These are phyloP conservation scores for Apodospora peruviana DNA, from an alignment of 495 filamentous ascomycete species.

Conservation along the genomic window DNA sequence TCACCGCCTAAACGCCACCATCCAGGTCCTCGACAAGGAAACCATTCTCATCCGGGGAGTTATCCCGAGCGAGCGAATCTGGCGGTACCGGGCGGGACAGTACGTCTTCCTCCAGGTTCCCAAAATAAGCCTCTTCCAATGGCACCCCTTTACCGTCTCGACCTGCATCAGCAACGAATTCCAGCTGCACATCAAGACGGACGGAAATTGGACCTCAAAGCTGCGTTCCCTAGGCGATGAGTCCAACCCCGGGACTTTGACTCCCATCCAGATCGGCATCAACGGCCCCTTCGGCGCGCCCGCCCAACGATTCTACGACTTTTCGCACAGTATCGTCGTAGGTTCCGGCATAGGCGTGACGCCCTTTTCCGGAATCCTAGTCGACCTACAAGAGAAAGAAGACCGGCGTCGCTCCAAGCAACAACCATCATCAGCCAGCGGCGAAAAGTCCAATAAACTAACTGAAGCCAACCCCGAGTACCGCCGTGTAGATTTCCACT, in stretches of 20 bases:
- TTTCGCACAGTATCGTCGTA: slow-evolving; percentile 28
- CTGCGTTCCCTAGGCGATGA: slow-evolving; percentile 36
- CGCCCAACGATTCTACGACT: slow-evolving; percentile 36
- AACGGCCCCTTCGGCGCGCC: slow-evolving; percentile 23
- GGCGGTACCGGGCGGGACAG: slow-evolving; percentile 34
- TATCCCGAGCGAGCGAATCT: slow-evolving; percentile 22
- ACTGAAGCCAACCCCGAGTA: background rate
- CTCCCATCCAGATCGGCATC: slow-evolving; percentile 30
- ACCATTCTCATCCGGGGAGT: slow-evolving; percentile 26
- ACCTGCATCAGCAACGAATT: slow-evolving; percentile 31
- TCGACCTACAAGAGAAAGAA: slow-evolving; percentile 27
- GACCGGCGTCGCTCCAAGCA: slow-evolving; percentile 1
- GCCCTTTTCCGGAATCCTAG: slow-evolving; percentile 33
- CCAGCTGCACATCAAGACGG: slow-evolving; percentile 37
- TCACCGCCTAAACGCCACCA: slow-evolving; percentile 18
- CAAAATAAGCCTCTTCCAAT: slow-evolving; percentile 28
- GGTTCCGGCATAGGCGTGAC: slow-evolving; percentile 36
- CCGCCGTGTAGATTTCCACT: background rate
- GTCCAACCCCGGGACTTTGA: slow-evolving; percentile 23
- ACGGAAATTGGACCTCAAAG: slow-evolving; percentile 34
- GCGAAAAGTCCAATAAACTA: background rate
- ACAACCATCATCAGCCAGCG: background rate
- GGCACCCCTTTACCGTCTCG: slow-evolving; percentile 27
- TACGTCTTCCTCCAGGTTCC: slow-evolving; percentile 35
- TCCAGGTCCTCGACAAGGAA: slow-evolving; percentile 26